Conservation (phyloP, 129 eudicot species). For the Mikania micrantha region DNA sequence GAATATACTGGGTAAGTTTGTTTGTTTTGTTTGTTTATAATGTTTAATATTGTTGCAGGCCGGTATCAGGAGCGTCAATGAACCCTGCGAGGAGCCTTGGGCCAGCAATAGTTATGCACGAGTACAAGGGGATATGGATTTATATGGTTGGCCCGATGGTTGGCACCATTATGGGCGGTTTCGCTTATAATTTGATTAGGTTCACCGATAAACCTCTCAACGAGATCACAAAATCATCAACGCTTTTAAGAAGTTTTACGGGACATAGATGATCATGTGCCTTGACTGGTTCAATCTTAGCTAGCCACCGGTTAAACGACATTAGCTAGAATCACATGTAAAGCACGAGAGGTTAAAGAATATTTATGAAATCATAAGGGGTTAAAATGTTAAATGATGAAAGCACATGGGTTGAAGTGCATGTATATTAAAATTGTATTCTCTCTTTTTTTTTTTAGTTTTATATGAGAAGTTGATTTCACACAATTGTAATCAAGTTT, state of each 20-base stretch:
- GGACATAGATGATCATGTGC: neutral
- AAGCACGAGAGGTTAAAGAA: too few relatives aligned
- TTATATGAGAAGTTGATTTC: too few relatives aligned
- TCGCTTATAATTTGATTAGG: slow-evolving; percentile 48
- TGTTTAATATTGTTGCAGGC: slow-evolving; percentile 26
- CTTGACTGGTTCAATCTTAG: neutral
- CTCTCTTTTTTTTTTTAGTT: neutral
- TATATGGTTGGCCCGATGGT: slow-evolving; percentile 50
- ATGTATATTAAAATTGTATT: too few relatives aligned
- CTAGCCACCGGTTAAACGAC: too few relatives aligned
- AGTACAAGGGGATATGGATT: slow-evolving; percentile 44
- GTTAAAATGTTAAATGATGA: neutral
- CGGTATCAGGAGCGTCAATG: slow-evolving; percentile 64
- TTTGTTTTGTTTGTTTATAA: too few relatives aligned
- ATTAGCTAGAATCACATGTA: too few relatives aligned
- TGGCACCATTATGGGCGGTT: slow-evolving; percentile 52
- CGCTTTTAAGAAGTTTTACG: slow-evolving; percentile 6
- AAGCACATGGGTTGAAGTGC: neutral
- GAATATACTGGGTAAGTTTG: too few relatives aligned
- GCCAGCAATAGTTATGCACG: slow-evolving; percentile 47
- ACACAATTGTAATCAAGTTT: too few relatives aligned
- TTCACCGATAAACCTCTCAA: slow-evolving; percentile 54
- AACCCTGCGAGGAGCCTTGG: slow-evolving; percentile 76
- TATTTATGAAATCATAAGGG: neutral
- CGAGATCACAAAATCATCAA: slow-evolving; percentile 37